Evolutionary conservation across 164 flowering plant species (phyloP).

Genomic region (Pachysandra terminalis): DNA sequence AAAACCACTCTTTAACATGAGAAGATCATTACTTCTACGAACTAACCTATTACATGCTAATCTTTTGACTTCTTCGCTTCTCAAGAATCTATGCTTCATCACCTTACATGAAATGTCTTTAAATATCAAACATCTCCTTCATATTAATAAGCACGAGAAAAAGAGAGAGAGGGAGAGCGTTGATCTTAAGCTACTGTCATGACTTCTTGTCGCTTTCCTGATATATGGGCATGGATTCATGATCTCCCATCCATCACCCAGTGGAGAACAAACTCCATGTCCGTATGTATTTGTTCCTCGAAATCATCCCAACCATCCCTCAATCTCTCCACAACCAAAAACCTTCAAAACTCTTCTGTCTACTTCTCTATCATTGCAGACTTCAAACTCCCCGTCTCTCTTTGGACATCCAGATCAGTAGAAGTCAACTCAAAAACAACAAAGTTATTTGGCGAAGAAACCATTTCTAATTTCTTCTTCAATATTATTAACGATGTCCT

Average conservation of each 20-base stretch:
- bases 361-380: slow-evolving; percentile 54
- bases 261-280: slow-evolving; percentile 52
- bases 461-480: slow-evolving; percentile 28
- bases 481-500: slow-evolving; percentile 54
- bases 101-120: not conserved
- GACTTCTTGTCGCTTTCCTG: slow-evolving; percentile 48
- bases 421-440: slow-evolving; percentile 20
- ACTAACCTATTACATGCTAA: not conserved
- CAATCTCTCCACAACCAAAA: slow-evolving; percentile 41
- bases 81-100: not conserved
- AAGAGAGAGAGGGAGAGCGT: slow-evolving; percentile 6
- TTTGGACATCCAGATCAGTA: slow-evolving; percentile 74
- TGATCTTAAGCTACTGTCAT: slow-evolving; percentile 16
- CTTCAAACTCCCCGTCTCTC: slow-evolving; percentile 51
- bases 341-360: slow-evolving; percentile 26
- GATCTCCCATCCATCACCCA: slow-evolving; percentile 60
- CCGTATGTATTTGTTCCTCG: slow-evolving; percentile 56
- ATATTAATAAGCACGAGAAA: not conserved
- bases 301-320: slow-evolving; percentile 52
- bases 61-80: not conserved
- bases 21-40: not conserved
- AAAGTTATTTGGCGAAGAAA: slow-evolving; percentile 33
- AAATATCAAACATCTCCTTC: not conserved
- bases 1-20: too few species aligned
- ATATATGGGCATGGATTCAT: slow-evolving; percentile 66